Evolutionary conservation across 768 basidiomycete genomes (phyloP), one percentile per base, ranked within the genome.

Genomic region (Lactarius psammicola): DNA sequence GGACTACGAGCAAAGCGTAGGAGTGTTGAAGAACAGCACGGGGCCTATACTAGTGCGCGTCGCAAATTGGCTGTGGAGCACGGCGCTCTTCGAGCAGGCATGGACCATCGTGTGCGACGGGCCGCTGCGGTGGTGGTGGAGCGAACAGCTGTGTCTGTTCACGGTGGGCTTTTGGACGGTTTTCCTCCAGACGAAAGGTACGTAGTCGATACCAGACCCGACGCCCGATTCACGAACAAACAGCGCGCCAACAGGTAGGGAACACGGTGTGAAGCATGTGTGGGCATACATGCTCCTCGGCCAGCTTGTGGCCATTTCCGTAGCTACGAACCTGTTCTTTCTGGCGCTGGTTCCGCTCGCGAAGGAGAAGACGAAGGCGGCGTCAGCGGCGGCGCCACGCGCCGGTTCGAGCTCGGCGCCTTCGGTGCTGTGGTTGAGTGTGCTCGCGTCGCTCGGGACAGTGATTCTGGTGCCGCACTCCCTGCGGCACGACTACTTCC

Each of bases 251-350:
- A 36, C 60, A 79, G 83, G 82, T 0, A 71, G 76, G 44, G 73
- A 76, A 26, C 70, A 78, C 51, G 62, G 75, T 18, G 77, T 89
- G 65, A 81, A 79, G 68, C 77, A 82, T 66, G 57, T 83, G 0
- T 87, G 85, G 85, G 86, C 84, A 2, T 89, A 87, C 75, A 87
- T 89, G 85, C 76, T 90, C 40, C 79, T 91, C 10, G 89, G 87
- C 6, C 87, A 90, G 74, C 69, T 89, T 26, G 87, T 91, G 61
- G 87, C 89, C 36, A 85, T 90, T 55, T 85, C 84, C 13, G 84
- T 89, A 42, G 85, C 87, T 9, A 82, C 83, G 0, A 83, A 84
- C 61, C 77, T 91, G 23, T 89, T 88, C 75, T 84, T 84, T 69
- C 73, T 84, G 7, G 82, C 85, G 11, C 62, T 87, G 34, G 9